Percentiles rank a stretch among this genome's conserved stretches.
Evolutionary conservation across 441 rosid species (phyloP).

Genomic region (Bocquillonia castaneifolia): DNA sequence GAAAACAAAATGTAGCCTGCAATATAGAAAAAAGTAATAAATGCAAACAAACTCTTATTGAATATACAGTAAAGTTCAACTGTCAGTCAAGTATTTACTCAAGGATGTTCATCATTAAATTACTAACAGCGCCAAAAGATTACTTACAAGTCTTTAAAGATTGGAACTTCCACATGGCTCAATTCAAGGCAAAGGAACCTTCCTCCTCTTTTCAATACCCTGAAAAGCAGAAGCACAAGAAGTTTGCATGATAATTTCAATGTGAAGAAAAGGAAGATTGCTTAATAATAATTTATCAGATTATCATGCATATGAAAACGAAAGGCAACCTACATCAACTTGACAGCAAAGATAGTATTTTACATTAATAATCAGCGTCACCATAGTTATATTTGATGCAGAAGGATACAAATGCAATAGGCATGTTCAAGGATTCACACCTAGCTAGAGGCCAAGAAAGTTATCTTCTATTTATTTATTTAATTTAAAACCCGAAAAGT

Average conservation of each 20-base stretch:
- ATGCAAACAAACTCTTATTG: too few species aligned
- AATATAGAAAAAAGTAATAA: too few species aligned
- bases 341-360: not conserved
- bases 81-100: too few species aligned
- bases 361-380: not conserved
- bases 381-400: not conserved
- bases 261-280: not conserved
- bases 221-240: conserved; percentile 27
- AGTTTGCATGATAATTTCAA: not conserved
- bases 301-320: not conserved
- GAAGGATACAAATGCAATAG: too few species aligned
- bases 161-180: conserved; percentile 80
- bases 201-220: conserved; percentile 88
- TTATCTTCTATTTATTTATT: too few species aligned
- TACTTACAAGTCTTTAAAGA: conserved; percentile 85
- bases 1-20: too few species aligned
- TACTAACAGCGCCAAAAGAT: conserved; percentile 4
- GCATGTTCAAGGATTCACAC: not conserved
- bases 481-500: not conserved
- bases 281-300: not conserved
- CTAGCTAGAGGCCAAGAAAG: too few species aligned
- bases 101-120: not conserved
- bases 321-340: not conserved
- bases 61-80: too few species aligned
- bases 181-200: conserved; percentile 91